Evolutionary conservation across 1,139 yeast genomes (phyloP).

Genomic region (Yamadazyma aaseri): DNA sequence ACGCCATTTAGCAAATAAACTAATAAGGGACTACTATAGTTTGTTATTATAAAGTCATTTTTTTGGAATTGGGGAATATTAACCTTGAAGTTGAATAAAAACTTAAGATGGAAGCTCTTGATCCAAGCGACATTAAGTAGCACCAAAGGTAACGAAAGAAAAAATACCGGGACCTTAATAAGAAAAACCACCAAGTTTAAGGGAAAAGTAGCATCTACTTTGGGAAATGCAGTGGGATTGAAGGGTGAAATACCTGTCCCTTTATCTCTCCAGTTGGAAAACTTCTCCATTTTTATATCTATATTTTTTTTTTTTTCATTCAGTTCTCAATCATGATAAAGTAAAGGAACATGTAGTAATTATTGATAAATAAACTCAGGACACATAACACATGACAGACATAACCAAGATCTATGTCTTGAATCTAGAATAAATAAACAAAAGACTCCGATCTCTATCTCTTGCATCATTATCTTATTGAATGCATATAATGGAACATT

Average conservation of each 20-base stretch:
- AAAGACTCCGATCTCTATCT: too few species aligned
- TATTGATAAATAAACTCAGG: too few species aligned
- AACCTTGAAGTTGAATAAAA: conserved; percentile 26
- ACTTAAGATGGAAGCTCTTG: conserved; percentile 20
- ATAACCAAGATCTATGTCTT: too few species aligned
- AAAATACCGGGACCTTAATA: conserved; percentile 28
- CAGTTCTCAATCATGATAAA: too few species aligned
- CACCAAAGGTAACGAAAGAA: conserved; percentile 17
- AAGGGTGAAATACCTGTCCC: conserved; percentile 85
- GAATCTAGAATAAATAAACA: too few species aligned
- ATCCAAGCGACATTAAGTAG: conserved; percentile 9
- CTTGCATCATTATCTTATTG: too few species aligned
- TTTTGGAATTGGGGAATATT: conserved; percentile 22
- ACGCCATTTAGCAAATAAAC: conserved; percentile 25
- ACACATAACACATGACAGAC: too few species aligned
- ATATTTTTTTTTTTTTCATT: too few species aligned
- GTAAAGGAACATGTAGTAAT: too few species aligned
- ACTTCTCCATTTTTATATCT: conserved; percentile 69
- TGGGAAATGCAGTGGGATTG: conserved; percentile 43
- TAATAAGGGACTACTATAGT: conserved; percentile 57
- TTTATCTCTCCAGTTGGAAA: conserved; percentile 71
- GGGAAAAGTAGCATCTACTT: conserved; percentile 7
- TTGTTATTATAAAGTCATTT: conserved; percentile 48
- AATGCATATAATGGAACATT: too few species aligned
- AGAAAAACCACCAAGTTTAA: conserved; percentile 19